These are phyloP conservation scores for Rauvolfia tetraphylla DNA, from an alignment of 257 asterid genomes.

Conservation along the genomic window DNA sequence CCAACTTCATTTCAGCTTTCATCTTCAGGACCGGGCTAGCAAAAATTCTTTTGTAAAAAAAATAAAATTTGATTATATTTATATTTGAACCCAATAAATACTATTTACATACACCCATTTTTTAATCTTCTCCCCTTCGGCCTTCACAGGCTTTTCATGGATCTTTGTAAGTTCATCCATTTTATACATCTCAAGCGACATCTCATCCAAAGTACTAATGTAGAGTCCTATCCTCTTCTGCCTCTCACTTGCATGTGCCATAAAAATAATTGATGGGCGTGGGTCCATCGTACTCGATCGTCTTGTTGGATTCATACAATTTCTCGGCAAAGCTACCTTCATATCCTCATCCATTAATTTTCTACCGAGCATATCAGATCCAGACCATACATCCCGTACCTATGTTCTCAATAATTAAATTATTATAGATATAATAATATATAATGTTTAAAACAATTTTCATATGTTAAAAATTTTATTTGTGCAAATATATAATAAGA, in stretches of 20 bases:
- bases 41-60: no score
- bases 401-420: no score
- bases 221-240: not conserved
- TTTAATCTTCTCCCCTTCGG: no score
- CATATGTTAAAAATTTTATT: no score
- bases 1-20: not conserved
- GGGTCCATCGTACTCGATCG: not conserved
- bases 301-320: not conserved
- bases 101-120: no score
- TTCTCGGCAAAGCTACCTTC: not conserved
- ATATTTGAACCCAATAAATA: no score
- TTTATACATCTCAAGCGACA: not conserved
- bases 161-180: not conserved
- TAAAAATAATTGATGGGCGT: not conserved
- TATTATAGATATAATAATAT: no score
- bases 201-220: not conserved
- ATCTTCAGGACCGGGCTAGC: not conserved
- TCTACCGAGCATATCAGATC: not conserved
- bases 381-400: no score
- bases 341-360: not conserved
- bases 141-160: not conserved
- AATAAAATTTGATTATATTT: no score
- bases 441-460: no score
- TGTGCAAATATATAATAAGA: no score
- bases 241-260: slow-evolving; percentile 3